Base-by-base conservation (phyloP, 768 basidiomycete genomes). In the Tricholoma furcatifolium region DNA sequence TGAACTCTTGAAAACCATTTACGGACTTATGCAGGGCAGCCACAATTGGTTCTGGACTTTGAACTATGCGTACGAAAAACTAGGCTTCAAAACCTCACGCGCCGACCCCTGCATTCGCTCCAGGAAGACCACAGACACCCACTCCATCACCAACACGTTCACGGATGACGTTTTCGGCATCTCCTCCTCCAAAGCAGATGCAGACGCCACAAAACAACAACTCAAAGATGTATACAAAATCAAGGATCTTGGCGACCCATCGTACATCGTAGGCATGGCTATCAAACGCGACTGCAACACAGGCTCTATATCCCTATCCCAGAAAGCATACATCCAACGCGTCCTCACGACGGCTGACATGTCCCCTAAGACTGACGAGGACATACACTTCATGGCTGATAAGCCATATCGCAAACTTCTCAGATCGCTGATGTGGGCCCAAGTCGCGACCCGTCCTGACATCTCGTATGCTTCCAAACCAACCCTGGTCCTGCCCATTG, bases 1-100 rank as follows among this genome's bases (percentile, higher is more conserved):
- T 0, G 58, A 58, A 32, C 56, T 68, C 1, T 63, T 64, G 43
- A 67, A 64, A 43, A 51, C 56, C 20, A 21, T 66, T 1, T 66
- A 63, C 32, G 53, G 62, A 2, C 61, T 56, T 42, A 66, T 63
- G 60, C 43, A 55, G 4, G 62, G 65, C 0, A 61, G 47, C 2
- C 36, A 61, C 35, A 54, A 64, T 47, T 65, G 61, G 61, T 58
- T 51, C 47, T 44, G 54, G 6, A 50, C 43, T 6, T n/a, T 62
- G 0, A 43, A 55, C n/a, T 14, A 41, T 1, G 50, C 44, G 2
- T 60, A 50, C 47, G 10, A 47, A 0, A 20, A 20, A 2, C 35
- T n/a, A n/a, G n/a, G n/a, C n/a, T n/a, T n/a, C n/a, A n/a, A n/a
- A n/a, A n/a, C n/a, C n/a, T n/a, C n/a, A 62, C 36, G 51, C 7